Base-by-base conservation (phyloP, 768 basidiomycete genomes). In the Rhodosporidiobolus odoratus region DNA sequence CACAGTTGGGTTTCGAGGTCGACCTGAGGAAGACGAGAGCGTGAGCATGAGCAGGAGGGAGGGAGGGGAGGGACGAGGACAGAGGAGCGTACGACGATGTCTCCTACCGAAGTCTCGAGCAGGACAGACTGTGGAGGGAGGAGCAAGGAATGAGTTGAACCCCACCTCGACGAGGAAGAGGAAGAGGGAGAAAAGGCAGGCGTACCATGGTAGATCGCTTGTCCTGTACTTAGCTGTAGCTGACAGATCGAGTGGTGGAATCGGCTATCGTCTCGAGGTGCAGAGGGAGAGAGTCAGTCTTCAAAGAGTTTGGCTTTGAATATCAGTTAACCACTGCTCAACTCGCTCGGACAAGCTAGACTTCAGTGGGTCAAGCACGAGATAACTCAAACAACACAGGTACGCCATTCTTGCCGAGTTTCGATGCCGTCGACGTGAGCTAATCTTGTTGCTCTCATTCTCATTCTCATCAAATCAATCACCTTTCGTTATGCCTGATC, bases 41-140 rank as follows among this genome's bases (percentile, higher is more conserved):
- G 35, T 60, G 3, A 62, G 68, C 23, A 43, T 23, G 37, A 21
- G 7, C 8, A 4, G 15, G 40, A 12, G 12, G 47, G 19, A 6
- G 4, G 15, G 41, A n/a, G 25, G n/a, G 23, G n/a, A n/a, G n/a
- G n/a, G n/a, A n/a, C n/a, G n/a, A n/a, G n/a, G n/a, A n/a, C n/a
- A 34, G 25, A 23, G 32, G n/a, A 10, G 48, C 73, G 34, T 32
- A 78, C 74, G 69, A 98, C 92, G 65, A 99, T 84, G 81, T 99
- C 96, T 66, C 96, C 96, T 2, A 98, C 82, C 30, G 93, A 97
- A 7, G 96, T 99, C 83, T 98, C 96, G 74, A 98, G 85, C 67
- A 99, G 84, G 48, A 98, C 91, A 68, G 94, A 97, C 96, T 75
- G 58, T 12, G 35, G 40, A 32, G 35, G 41, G 50, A 25, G 30